Evolutionary conservation across 257 asterid species (phyloP), one percentile per base, ranked within the genome.

Genomic region (Solanum arcanum): DNA sequence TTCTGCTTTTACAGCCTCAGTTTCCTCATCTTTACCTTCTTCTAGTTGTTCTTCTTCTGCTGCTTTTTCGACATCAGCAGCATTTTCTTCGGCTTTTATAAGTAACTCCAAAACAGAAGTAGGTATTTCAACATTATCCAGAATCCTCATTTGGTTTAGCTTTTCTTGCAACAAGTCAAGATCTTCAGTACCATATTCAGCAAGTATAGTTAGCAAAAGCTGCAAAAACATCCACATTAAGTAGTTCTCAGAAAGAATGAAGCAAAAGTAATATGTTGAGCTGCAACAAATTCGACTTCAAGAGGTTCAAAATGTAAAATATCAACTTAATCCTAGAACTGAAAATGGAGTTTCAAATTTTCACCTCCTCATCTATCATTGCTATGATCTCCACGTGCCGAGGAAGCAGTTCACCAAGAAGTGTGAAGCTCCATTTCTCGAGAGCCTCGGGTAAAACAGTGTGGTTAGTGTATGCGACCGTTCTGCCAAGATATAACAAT

Each of bases 361-460:
- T 56, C 83, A 95, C 98, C 98, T 95, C 94, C 73, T 93, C 94
- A 87, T 95, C 98, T 85, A 95, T 93, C 94, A 90, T 87, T 89
- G 93, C 94, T 89, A 95, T 94, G 87, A 95, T 95, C 93, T 95
- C 98, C 66, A 93, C 93, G 86, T 95, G 98, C 68, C 98, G 88
- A 86, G 98, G 98, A 88, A 95, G 98, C 89, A 95, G 89, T 86
- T 89, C 92, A 88, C 94, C 92, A 94, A 95, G 92, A 42, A 95
- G 90, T 80, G 93, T 95, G 62, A 90, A 95, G 87, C 94, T 94
- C 98, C 98, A 95, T 91, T 95, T 95, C 93, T 95, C 98, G 87
- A 94, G 90, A 44, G 98, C 98, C 93, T 95, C 98, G 15, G 98
- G 98, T 88, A 95, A 87, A 90, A 95, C 98, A 74, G 98, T 94